Conservation (phyloP, 2,329 filamentous ascomycete species). For the Periconia sp. region DNA sequence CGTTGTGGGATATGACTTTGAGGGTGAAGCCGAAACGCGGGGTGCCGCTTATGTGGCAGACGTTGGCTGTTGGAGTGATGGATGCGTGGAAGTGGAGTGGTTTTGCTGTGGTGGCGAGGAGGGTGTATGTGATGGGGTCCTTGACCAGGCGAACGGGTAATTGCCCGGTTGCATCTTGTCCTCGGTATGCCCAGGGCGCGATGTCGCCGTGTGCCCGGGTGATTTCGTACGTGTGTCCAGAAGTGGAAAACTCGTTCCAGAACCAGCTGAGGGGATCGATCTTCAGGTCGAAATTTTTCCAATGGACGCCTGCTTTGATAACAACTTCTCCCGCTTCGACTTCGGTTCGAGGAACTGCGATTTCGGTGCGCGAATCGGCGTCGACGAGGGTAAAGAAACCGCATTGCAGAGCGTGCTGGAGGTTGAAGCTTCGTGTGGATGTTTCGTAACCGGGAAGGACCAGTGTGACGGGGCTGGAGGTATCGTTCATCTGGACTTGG, state of each 20-base stretch:
- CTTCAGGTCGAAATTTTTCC: background rate
- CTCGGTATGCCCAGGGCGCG: slow-evolving; percentile 1
- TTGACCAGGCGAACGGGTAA: background rate
- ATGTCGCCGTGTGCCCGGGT: background rate
- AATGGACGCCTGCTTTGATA: background rate
- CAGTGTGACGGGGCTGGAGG: background rate
- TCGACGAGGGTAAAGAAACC: background rate
- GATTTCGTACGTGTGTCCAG: slow-evolving; percentile 3
- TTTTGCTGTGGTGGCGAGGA: background rate
- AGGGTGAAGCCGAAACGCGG: slow-evolving; percentile 13
- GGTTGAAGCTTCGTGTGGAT: background rate
- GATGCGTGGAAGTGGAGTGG: background rate
- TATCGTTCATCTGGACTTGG: slow-evolving; percentile 2
- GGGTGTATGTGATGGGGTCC: background rate
- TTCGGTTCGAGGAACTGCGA: background rate
- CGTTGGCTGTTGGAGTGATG: background rate
- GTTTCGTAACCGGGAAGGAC: background rate
- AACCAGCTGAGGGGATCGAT: slow-evolving; percentile 1
- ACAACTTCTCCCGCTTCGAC: background rate
- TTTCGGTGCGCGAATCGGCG: background rate
- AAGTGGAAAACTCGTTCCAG: background rate
- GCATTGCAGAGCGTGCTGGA: background rate
- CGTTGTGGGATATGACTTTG: slow-evolving; percentile 3
- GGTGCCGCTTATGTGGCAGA: slow-evolving; percentile 4
- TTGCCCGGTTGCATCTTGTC: background rate